A percentile compares a stretch with the other conserved stretches of the same genome.
Evolutionary conservation across 1,284 basidiomycete species (phyloP).

Genomic region (Cryptococcus sp.): DNA sequence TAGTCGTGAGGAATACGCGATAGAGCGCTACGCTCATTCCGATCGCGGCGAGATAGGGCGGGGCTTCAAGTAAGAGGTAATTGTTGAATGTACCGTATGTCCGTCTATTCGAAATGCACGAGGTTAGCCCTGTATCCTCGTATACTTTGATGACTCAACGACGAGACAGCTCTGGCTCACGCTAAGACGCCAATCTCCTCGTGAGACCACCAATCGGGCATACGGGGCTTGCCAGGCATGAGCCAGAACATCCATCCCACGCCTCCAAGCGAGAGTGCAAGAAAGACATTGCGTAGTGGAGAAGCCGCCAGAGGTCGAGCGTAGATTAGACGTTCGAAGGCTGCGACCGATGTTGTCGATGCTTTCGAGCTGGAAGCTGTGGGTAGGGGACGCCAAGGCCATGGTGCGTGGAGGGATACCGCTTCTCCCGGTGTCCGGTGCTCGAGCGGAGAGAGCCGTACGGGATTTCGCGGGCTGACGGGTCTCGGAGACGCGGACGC

Average conservation of each 20-base stretch:
- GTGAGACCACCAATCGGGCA: constrained; percentile 9
- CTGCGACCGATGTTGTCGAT: not conserved
- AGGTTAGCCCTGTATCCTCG: no score
- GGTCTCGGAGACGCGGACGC: no score
- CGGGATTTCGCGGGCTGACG: no score
- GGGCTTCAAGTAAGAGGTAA: constrained; percentile 9
- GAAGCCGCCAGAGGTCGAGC: constrained; percentile 16
- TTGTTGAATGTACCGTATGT: constrained; percentile 15
- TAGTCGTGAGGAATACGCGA: constrained; percentile 1
- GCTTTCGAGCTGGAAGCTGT: not conserved
- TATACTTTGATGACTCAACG: no score
- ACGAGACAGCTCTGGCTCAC: constrained; percentile 12
- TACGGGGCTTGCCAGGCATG: constrained; percentile 11
- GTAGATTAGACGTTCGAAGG: constrained; percentile 15
- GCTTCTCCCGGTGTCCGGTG: not conserved
- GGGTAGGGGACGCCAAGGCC: constrained; percentile 10
- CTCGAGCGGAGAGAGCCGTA: not conserved
- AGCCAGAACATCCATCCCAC: constrained; percentile 7
- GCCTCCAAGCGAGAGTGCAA: not conserved
- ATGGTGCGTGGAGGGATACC: constrained; percentile 8
- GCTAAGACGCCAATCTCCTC: constrained; percentile 1
- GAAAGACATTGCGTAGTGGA: constrained; percentile 8
- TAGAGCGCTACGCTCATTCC: constrained; percentile 7
- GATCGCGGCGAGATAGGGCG: constrained; percentile 5
- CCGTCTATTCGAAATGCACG: not conserved